Conservation (phyloP, 345 rosid species). For the Bruguiera sexangula region DNA sequence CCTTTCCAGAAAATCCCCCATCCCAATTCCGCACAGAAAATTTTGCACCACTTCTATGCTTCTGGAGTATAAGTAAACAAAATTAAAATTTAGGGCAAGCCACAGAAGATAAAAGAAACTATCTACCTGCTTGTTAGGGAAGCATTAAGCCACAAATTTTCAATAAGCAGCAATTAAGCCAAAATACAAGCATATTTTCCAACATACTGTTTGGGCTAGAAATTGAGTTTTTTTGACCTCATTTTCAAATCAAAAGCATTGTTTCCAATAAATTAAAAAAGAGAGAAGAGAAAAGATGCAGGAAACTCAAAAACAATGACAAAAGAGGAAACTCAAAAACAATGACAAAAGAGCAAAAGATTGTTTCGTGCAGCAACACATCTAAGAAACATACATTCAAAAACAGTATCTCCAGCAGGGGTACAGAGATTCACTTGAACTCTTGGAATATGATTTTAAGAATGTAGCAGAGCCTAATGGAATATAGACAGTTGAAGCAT, state of each 20-base stretch:
- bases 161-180: not conserved
- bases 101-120: not conserved
- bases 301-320: too few relatives aligned
- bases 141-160: not conserved
- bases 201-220: not conserved
- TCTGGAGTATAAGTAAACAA: slow-evolving; percentile 28
- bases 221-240: not conserved
- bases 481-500: too few relatives aligned
- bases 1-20: slow-evolving; percentile 48
- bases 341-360: too few relatives aligned
- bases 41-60: slow-evolving; percentile 52
- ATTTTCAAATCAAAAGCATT: not conserved
- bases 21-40: slow-evolving; percentile 43
- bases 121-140: not conserved
- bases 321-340: too few relatives aligned
- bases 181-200: not conserved
- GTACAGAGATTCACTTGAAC: not conserved
- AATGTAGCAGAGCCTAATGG: too few relatives aligned
- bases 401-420: not conserved
- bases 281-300: not conserved
- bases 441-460: not conserved
- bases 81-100: not conserved
- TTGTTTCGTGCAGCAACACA: not conserved
- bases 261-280: not conserved
- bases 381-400: not conserved